Evolutionary conservation across 2,329 filamentous ascomycete species (phyloP), one percentile per base, ranked within the genome.

Genomic region (Periconia sp.): DNA sequence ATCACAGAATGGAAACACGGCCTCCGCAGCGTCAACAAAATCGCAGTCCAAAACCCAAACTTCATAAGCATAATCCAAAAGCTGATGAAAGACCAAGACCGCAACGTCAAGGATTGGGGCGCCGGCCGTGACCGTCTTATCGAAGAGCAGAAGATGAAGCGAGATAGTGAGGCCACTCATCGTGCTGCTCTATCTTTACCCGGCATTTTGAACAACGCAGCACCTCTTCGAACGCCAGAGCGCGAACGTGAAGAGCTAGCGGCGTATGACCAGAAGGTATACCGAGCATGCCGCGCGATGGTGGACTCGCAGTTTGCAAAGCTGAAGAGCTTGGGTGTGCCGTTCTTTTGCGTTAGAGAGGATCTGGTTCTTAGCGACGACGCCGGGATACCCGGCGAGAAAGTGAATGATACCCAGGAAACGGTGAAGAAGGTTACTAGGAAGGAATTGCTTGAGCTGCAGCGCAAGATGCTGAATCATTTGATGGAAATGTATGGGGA

Each of bases 81-180:
- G 73, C 77, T 89, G 70, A 87, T 89, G 55, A 78, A 79, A 50
- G 80, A 84, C 41, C 86, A 89, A 67, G 81, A 85, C 61, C 77
- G 80, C 41, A 82, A 88, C 61, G 85, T 89, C 59, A 78, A 78
- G 58, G 79, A 83, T 59, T 89, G 86, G 79, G 84, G 80, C 74
- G 69, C 76, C 23, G 79, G 78, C 1, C 78, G 84, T 2, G 69
- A 81, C 52, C 79, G 76, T 7, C 66, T 86, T 20, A 63, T 84
- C 6, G 70, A 76, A 31, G 81, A 80, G 53, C 83, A 85, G 53
- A 70, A 65, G n/a, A 71, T 75, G 1, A 74, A 83, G 53, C 76
- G 73, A 3, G 80, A 81, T 53, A 81, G 81, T 47, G 80, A 83
- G 57, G 77, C 77, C 59, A 79, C 79, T 56, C 67, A 85, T 18